Evolutionary conservation across 1,284 basidiomycete genomes (phyloP), one percentile per base, ranked within the genome.

Genomic region (Blastosporella zonata): DNA sequence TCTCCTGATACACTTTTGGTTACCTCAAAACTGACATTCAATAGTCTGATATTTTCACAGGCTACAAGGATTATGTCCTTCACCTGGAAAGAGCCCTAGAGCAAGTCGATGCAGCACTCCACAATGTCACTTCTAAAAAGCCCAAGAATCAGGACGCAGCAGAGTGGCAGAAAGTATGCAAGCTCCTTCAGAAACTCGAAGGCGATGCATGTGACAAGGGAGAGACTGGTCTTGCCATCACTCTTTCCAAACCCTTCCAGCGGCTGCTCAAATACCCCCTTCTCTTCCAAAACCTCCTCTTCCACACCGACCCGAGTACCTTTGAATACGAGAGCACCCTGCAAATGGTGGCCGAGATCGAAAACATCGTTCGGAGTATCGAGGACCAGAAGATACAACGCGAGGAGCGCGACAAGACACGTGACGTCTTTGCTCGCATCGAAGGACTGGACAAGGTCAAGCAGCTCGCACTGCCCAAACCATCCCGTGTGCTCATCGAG

Each of bases 331-430:
- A 99, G 64, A 91, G 87, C 60, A 97, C 94, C 3, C 74, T 97
- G 34, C 86, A 88, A 62, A 96, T 98, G 92, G 94, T 97, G 0
- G 92, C 94, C 20, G 94, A 97, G 65, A 92, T 99, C 12, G 95
- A 99, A 70, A 83, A 81, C 10, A 95, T 98, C 57, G 94, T 99
- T 35, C 81, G 95, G 41, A 91, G 87, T 49, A 97, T 99, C 52
- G 96, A 99, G 68, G 94, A 97, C 62, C 93, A 98, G 70, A 98
- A 98, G 77, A 90, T 93, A 44, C 87, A 90, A 63, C 91, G 90
- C 67, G 96, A 98, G 66, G 94, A 97, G 65, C 80, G 96, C 27
- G 93, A 97, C 68, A 89, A 87, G 73, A 94, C 93, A 3, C 77
- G 94, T 12, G 96, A 99, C 67, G 88, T 90, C 0, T 91, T 97